A percentile compares a stretch with the other conserved stretches of the same genome.
These are phyloP conservation scores for Gossypium longicalyx DNA, from an alignment of 345 rosid species.

Conservation along the genomic window DNA sequence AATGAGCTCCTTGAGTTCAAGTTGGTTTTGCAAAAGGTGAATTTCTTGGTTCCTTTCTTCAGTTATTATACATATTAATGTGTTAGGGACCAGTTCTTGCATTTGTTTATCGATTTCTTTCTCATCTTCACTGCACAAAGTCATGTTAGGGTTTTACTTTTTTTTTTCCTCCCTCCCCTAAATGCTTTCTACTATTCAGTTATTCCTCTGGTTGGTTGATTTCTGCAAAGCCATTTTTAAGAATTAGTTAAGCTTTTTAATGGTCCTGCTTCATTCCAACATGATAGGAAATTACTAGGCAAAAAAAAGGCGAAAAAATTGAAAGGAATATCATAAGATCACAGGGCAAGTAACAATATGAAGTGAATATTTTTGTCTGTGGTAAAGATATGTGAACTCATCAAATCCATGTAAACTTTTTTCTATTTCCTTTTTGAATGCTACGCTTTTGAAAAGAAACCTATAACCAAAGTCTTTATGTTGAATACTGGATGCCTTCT, in stretches of 20 bases:
- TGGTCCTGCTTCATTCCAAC: not conserved
- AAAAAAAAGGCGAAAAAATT: not conserved
- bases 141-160: not conserved
- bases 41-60: constrained; percentile 12
- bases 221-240: not conserved
- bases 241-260: not conserved
- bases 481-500: not conserved
- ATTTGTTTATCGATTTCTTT: constrained; percentile 12
- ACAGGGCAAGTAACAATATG: not conserved
- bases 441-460: not conserved
- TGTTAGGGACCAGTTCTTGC: not conserved
- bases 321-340: not conserved
- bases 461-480: not conserved
- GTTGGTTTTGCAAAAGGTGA: constrained; percentile 86
- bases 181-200: not conserved
- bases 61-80: not conserved
- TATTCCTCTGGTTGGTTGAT: not conserved
- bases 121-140: not conserved
- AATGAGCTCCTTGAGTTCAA: constrained; percentile 94
- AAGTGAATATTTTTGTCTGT: constrained; percentile 1
- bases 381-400: not conserved
- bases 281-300: constrained; percentile 3
- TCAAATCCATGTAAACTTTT: not conserved
- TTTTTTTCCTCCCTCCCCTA: not conserved
- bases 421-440: not conserved